Base-by-base conservation (phyloP, 2,329 filamentous ascomycete genomes). In the Sporothrix brunneoviolacea region DNA sequence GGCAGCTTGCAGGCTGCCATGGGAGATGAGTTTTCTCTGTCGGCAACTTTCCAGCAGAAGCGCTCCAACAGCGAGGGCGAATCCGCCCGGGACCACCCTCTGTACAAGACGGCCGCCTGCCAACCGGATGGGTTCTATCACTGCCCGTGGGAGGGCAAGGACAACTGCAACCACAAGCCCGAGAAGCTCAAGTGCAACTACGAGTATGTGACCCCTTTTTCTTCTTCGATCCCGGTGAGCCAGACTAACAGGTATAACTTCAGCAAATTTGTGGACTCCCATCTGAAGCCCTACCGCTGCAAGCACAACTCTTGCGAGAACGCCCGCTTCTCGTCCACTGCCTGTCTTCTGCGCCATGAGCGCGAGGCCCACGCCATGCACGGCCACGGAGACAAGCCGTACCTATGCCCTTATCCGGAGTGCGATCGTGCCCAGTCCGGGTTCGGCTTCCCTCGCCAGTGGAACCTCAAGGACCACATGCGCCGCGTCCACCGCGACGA, bases 131-230 rank as follows among this genome's bases (percentile, higher is more conserved):
- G 89, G 63, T 80, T 94, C 53, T 97, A 93, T 72, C 89, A 95
- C 72, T 97, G 91, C 76, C 91, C 91, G 6, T 93, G 86, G 76
- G 83, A 86, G 66, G 85, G 82, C 60, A 76, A 83, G 54, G 52
- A 70, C 28, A 74, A 66, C 63, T 97, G 91, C 79, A 86, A 80
- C 68, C 91, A 96, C 81, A 87, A 88, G 71, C 82, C 91, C 36
- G 93, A 94, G 64, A 93, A 94, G 74, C 86, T 97, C 61, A 96
- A 96, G 80, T 96, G 91, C 83, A 95, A 95, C 72, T 97, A 96
- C 66, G 91, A 96, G 91, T 95, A 84, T 80, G 88, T 44, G 6
- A 28, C 19, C 18, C 22, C 3, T 22, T 24, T 30, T 49, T 24
- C 4, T 32, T 13, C 21, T 45, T 27, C n/a, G n/a, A n/a, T n/a